These are phyloP conservation scores for Favolaschia claudopus DNA, from an alignment of 768 basidiomycete species.

Conservation along the genomic window DNA sequence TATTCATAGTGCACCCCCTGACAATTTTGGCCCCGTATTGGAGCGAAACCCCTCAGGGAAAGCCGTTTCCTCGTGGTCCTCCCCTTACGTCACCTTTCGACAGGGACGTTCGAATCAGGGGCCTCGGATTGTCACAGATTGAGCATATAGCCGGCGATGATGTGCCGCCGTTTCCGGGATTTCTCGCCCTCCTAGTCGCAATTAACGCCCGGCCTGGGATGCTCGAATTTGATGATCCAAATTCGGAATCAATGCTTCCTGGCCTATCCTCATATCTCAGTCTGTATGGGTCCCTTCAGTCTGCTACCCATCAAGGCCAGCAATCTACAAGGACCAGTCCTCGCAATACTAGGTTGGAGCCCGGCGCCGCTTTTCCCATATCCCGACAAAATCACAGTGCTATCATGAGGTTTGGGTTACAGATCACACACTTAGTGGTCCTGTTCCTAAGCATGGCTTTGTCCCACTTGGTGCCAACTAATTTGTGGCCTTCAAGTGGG, in stretches of 20 bases:
- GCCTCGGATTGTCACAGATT: not conserved
- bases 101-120: not conserved
- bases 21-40: not conserved
- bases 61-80: not conserved
- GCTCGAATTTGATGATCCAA: not conserved
- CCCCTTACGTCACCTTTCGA: not conserved
- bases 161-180: not conserved
- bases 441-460: no score
- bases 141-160: not conserved
- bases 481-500: no score
- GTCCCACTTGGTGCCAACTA: no score
- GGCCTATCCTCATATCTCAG: not conserved
- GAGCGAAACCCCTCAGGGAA: not conserved
- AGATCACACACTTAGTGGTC: no score
- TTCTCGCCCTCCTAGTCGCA: not conserved
- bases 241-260: not conserved
- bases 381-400: no score
- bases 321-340: not conserved
- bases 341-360: no score
- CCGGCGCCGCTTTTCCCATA: no score
- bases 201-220: not conserved
- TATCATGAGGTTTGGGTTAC: no score
- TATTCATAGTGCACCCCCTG: not conserved
- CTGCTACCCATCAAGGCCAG: not conserved
- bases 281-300: not conserved